These are phyloP conservation scores for Wickerhamomyces alni DNA, from an alignment of 805 yeast genomes.

Conservation along the genomic window DNA sequence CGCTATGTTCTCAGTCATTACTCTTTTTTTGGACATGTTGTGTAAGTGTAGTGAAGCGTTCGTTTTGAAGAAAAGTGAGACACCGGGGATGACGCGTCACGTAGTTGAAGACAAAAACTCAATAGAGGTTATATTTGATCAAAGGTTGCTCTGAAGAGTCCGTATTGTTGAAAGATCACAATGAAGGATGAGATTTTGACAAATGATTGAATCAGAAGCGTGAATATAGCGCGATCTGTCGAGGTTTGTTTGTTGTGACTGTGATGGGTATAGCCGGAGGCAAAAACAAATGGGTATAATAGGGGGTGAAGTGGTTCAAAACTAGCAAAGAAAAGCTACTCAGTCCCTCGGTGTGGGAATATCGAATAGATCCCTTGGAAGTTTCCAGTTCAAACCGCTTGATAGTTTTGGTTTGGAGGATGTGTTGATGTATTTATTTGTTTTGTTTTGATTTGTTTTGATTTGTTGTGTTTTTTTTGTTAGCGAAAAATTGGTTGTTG, in stretches of 20 bases:
- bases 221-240: too few relatives aligned
- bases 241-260: too few relatives aligned
- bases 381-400: too few relatives aligned
- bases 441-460: conserved; percentile 1
- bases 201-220: too few relatives aligned
- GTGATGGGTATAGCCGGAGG: not conserved
- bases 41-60: not conserved
- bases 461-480: not conserved
- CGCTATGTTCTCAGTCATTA: conserved; percentile 19
- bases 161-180: too few relatives aligned
- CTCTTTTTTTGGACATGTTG: conserved; percentile 18
- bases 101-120: not conserved
- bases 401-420: not conserved
- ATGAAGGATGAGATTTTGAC: too few relatives aligned
- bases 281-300: not conserved
- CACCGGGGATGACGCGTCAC: conserved; percentile 1
- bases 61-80: not conserved
- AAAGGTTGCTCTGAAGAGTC: too few relatives aligned
- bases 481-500: not conserved
- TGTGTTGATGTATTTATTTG: conserved; percentile 1
- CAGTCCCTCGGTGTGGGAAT: too few relatives aligned
- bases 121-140: too few relatives aligned
- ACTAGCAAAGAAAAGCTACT: too few relatives aligned
- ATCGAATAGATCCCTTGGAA: too few relatives aligned
- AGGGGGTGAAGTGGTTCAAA: too few relatives aligned